Base-by-base conservation (phyloP, 345 rosid species). In the Luvunga scandens region DNA sequence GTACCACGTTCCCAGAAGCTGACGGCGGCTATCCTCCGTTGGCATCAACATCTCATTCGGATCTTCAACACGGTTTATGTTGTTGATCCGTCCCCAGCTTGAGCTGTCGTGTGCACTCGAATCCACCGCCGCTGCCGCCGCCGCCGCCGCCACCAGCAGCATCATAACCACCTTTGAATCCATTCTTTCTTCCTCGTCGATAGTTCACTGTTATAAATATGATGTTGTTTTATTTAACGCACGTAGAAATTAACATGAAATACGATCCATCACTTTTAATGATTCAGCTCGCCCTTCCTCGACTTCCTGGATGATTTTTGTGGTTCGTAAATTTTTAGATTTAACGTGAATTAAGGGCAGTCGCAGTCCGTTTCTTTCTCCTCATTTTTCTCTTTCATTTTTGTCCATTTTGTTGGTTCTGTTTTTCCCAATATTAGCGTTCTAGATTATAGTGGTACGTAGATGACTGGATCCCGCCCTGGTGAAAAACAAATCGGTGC, bases 91-190 rank as follows among this genome's bases (percentile, higher is more conserved):
- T 16, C 22, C 72, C 74, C 78, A 81, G 18, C 64, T 80, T 24
- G 69, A 78, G 33, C 83, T 66, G 24, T 27, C 2, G 25, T 63
- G 33, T 16, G 28, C 69, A 59, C 82, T 75, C 9, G 82, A 82
- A 24, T 85, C 85, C 0, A 78, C 83, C 53, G 66, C 5, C 2
- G 9, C n/a, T n/a, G n/a, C 72, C 21, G 21, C 21, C 28, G 21
- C 19, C 4, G 7, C 82, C 75, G 62, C 71, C 16, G 67, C 78
- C 60, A 81, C n/a, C 38, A 87, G 55, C 72, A 89, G 77, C 13
- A 81, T 80, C 80, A 86, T 22, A 48, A 71, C 76, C 71, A 80
- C 16, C 79, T 85, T 88, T 38, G 71, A 79, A 82, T 70, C 81
- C 91, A 88, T 86, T 82, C 22, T 42, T 42, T 13, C 27, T 5